Evolutionary conservation across 768 basidiomycete genomes (phyloP), one percentile per base, ranked within the genome.

Genomic region (Mycena kentingensis): DNA sequence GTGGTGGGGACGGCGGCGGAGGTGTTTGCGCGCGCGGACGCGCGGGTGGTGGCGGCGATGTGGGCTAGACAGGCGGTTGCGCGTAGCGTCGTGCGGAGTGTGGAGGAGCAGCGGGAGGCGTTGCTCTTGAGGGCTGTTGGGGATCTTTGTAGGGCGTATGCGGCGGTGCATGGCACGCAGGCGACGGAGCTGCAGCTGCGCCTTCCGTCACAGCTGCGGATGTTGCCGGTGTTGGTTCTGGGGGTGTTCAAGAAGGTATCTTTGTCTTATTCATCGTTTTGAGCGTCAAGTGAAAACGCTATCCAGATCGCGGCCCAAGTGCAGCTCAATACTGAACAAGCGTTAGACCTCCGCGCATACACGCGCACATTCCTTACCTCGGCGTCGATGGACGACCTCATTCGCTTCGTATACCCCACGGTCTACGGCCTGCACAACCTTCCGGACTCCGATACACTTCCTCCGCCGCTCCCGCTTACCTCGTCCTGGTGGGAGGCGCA

Each of bases 11-110:
- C 75, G 56, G 70, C 82, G 47, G 75, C 78, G 5, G 83, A 84
- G 60, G 52, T 84, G 13, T 84, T 81, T 62, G 78, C 74, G 0
- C 79, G 78, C 10, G 83, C 77, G 15, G 82, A 85, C 61, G 78
- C 80, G 57, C 63, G 79, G 36, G 81, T 82, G 3, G 69, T 84
- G 48, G 71, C 76, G 15, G 78, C 81, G 1, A 70, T 82, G 10
- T 68, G 84, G 32, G 74, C 81, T 46, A 81, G 80, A 70, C 82
- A 82, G 68, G 79, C 81, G 7, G 82, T 83, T 28, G 82, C 84
- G 65, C 75, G 79, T 34, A 73, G 74, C 15, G 73, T 79, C 61
- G 71, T 74, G 25, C 68, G 75, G 60, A 78, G 77, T 58, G 69
- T 84, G n/a, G 83, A 84, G 65, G 82, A 84, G 57, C 77, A 76